Base-by-base conservation (phyloP, 805 yeast species). In the Myxozyma vanderwaltii region DNA sequence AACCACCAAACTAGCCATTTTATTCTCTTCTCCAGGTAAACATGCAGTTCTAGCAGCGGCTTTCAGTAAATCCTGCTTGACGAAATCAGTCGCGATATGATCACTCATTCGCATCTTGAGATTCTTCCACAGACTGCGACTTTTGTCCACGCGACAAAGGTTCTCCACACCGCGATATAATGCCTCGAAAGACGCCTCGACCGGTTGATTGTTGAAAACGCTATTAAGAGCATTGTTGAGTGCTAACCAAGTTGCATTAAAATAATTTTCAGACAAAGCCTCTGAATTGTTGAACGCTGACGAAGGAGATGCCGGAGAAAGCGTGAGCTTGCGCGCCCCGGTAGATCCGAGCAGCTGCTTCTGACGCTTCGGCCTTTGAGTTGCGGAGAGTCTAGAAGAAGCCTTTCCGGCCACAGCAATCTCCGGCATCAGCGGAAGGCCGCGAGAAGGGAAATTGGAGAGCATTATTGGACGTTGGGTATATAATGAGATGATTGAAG, bases 91-190 rank as follows among this genome's bases (percentile, higher is more conserved):
- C 17, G 38, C 23, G 26, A 67, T 48, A 46, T 63, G 58, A 12
- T 41, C 26, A 19, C 40, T 24, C 54, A 68, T 48, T 31, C 58
- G 58, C 26, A 54, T 39, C 45, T 39, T 39, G 50, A 69, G 59
- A 43, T 59, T 41, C 29, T 59, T 59, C 68, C 70, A 67, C 8
- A 71, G 55, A 24, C 55, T 59, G 27, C 54, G 46, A 10, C 67
- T 63, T 48, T 59, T 64, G 49, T 63, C 71, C 29, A 61, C 64
- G 8, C 73, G 64, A 54, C 71, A 68, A 8, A 71, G 62, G 50
- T 66, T 65, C 61, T 70, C 74, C 13, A 69, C 73, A 12, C 70
- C 67, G 12, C 71, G 64, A 49, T 71, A 71, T 12, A 71, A 67
- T 33, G 63, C 70, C 40, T 71, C 74, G 27, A 67, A 64, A 5